Evolutionary conservation across 2,329 filamentous ascomycete species (phyloP), one percentile per base, ranked within the genome.

Genomic region (Penicillium sp.): DNA sequence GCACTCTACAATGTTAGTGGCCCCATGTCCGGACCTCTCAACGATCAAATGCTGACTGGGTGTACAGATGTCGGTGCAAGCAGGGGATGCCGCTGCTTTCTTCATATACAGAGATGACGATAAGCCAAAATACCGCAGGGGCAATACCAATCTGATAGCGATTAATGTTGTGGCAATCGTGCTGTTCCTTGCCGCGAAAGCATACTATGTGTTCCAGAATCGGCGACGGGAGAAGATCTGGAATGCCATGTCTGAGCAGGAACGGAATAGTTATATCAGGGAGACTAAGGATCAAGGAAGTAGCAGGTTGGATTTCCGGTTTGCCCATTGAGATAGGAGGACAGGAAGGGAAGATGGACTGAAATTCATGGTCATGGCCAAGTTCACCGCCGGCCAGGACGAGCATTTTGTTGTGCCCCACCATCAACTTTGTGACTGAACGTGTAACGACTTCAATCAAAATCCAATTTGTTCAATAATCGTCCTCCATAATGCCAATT

Each of bases 81-180:
- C 65, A 3, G 66, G 66, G 7, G 72, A 65, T 56, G 66, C 76
- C 50, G 66, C 73, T 50, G 61, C 61, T 2, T 69, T 66, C n/a
- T 81, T 83, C 61, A 80, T 84, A 58, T 84, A 83, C 66, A 77
- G 81, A 19, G 71, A 80, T 14, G 79, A 79, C 64, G 83, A 85
- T 56, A 71, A 72, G 2, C 83, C 83, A 0, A 81, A 79, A 64
- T 85, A 85, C 69, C 79, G 81, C 60, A 73, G 67, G 13, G 83
- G 84, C 9, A 85, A 86, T 70, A 80, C 74, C 1, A 77, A 83
- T 10, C n/a, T 49, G 27, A 35, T 49, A 9, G 44, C 44, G 9
- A 35, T 49, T 13, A 49, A 49, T 4, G n/a, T 77, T 0, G 71
- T 85, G 1, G 74, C 77, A 1, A 68, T 85, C 2, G 68, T 77